Base-by-base conservation (phyloP, 2,329 filamentous ascomycete genomes). In the Phialocephala sp. region DNA sequence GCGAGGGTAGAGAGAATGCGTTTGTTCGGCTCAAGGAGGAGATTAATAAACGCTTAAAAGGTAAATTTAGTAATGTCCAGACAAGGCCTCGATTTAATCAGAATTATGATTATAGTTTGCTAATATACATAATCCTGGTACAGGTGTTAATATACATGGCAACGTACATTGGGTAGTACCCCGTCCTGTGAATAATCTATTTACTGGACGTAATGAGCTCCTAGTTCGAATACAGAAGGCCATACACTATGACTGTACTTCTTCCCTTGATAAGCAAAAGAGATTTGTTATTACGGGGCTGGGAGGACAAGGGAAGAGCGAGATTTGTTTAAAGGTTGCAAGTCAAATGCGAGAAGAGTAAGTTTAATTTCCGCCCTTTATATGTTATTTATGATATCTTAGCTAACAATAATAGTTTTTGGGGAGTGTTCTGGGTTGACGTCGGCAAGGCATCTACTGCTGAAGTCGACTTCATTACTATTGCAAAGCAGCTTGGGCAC, bases 21-120 rank as follows among this genome's bases (percentile, higher is more conserved):
- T 79, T 79, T 22, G 24, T 56, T 0, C 69, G 79, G 5, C 67
- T 81, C 0, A 76, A 78, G n/a, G 64, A 74, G 32, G 75, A 79
- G 32, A 78, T 80, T 9, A 36, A 47, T n/a, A 47, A 68, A 55
- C 27, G 20, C 36, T 47, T 18, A 32, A 35, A 60, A 62, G 52
- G 47, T 43, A 47, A 47, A 37, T 24, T 59, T 45, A 24, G 24
- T 32, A 45, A 45, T 14, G n/a, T 43, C 18, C 14, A n/a, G n/a
- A 59, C 32, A 45, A 59, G 2, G 37, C 20, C 36, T 45, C 56
- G 56, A 59, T 5, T 45, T 27, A 32, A 24, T 59, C 4, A 59
- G 36, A 45, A 37, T 20, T 43, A n/a, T 22, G n/a, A 45, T 43
- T 59, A 43, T 59, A 59, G 22, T 43, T 59, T 18, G 56, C 56